A percentile compares a stretch with the other conserved stretches of the same genome.
These are phyloP conservation scores for Pseudocercospora pini-densiflorae DNA, from an alignment of 2,329 filamentous ascomycete genomes.

Conservation along the genomic window DNA sequence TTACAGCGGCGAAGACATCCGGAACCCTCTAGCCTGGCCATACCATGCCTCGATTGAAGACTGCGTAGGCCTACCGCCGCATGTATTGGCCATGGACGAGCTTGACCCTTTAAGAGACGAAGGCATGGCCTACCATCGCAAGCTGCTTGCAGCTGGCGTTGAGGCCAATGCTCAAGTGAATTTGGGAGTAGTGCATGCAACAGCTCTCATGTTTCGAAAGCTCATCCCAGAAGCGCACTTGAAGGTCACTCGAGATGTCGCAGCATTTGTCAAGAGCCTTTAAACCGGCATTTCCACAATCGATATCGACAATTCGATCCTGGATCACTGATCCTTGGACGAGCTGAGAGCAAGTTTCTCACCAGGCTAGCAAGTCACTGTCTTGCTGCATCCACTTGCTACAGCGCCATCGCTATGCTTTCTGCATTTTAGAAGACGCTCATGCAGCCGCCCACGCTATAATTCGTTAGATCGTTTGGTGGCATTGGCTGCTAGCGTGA, in stretches of 20 bases:
- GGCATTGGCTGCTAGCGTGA: neutral
- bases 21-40: constrained; percentile 39
- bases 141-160: constrained; percentile 35
- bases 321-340: no score
- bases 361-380: neutral
- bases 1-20: constrained; percentile 30
- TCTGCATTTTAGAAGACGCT: neutral
- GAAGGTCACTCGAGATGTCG: constrained; percentile 30
- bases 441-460: neutral
- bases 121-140: constrained; percentile 36
- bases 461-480: constrained; percentile 4
- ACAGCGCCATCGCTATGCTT: neutral
- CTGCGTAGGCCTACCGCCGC: constrained; percentile 37
- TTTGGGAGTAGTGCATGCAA: constrained; percentile 34
- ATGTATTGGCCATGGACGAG: constrained; percentile 37
- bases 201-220: constrained; percentile 32
- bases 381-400: neutral
- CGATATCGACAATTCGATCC: neutral
- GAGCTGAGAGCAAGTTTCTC: neutral
- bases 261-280: constrained; percentile 34
- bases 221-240: constrained; percentile 34
- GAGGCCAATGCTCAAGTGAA: constrained; percentile 32
- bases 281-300: constrained; percentile 4
- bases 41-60: constrained; percentile 37
- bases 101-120: constrained; percentile 40